These are phyloP conservation scores for Andrographis paniculata DNA, from an alignment of 305 asterid species.

Conservation along the genomic window DNA sequence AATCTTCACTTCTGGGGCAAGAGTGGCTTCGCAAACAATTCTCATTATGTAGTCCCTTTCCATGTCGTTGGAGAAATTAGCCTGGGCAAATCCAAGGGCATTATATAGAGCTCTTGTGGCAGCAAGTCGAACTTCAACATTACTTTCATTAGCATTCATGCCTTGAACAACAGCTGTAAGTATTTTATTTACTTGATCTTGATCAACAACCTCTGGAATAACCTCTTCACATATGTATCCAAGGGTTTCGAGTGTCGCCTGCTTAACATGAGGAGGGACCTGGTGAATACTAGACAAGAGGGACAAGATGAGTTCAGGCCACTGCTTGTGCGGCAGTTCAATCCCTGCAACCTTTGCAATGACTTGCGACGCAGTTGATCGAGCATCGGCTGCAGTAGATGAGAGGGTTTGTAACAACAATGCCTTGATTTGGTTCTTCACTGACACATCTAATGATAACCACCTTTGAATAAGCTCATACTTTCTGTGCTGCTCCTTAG, in stretches of 20 bases:
- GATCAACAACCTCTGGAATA: conserved; percentile 62
- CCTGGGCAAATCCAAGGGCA: conserved; percentile 83
- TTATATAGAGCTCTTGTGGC: conserved; percentile 69
- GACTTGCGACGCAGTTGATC: conserved; percentile 82
- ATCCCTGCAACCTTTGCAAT: conserved; percentile 82
- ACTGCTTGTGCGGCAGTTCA: conserved; percentile 71
- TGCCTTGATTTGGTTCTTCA: conserved; percentile 58
- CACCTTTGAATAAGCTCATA: conserved; percentile 64
- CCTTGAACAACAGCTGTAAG: conserved; percentile 92
- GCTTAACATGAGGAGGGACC: conserved; percentile 64
- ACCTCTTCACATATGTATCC: conserved; percentile 87
- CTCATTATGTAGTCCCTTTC: conserved; percentile 90
- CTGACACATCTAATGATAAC: conserved; percentile 50
- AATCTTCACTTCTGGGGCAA: conserved; percentile 58
- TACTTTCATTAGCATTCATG: conserved; percentile 64
- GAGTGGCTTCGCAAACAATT: conserved; percentile 78
- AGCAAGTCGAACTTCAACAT: conserved; percentile 67
- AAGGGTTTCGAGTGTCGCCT: conserved; percentile 72
- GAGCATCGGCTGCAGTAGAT: conserved; percentile 52
- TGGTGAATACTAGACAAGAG: conserved; percentile 64
- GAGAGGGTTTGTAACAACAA: conserved; percentile 62
- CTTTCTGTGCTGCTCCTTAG: conserved; percentile 81
- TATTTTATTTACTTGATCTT: conserved; percentile 75
- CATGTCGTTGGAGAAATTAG: conserved; percentile 68
- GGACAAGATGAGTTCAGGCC: conserved; percentile 76